Conservation (phyloP, 2,329 filamentous ascomycete species). For the Neonectria coccinea region DNA sequence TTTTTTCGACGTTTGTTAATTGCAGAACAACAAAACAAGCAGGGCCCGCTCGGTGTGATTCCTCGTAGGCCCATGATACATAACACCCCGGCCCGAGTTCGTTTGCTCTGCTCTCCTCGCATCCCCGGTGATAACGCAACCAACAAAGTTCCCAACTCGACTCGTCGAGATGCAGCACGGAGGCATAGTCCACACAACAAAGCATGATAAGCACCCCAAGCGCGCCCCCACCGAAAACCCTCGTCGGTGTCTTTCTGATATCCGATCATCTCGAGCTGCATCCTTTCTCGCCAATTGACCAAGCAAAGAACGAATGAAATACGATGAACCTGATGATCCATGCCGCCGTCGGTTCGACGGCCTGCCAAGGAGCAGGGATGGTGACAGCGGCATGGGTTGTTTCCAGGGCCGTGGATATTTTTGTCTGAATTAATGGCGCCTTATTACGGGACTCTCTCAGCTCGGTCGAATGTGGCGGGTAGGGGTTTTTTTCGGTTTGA, state of each 20-base stretch:
- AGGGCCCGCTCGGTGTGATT: not conserved
- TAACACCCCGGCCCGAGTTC: not conserved
- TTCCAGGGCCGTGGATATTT: slow-evolving; percentile 13
- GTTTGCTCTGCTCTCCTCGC: slow-evolving; percentile 4
- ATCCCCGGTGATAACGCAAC: not conserved
- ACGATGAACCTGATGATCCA: slow-evolving; percentile 4
- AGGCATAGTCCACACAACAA: not conserved
- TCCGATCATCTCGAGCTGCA: slow-evolving; percentile 1
- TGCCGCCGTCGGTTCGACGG: not conserved
- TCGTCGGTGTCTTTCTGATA: not conserved
- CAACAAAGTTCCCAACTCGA: slow-evolving; percentile 6
- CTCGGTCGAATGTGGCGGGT: slow-evolving; percentile 2
- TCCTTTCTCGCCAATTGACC: not conserved
- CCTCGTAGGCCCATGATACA: not conserved
- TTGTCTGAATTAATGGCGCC: slow-evolving; percentile 20
- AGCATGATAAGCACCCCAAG: not conserved
- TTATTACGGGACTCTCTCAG: slow-evolving; percentile 4
- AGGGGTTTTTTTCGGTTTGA: not conserved
- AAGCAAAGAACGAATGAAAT: slow-evolving; percentile 1
- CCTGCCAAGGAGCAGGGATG: slow-evolving; percentile 10
- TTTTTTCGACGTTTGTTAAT: not conserved
- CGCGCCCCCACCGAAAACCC: not conserved
- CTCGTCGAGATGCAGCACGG: slow-evolving; percentile 7
- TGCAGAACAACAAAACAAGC: not conserved
- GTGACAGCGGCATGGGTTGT: not conserved